These are phyloP conservation scores for Papiliotrema fonsecae DNA, from an alignment of 1,284 basidiomycete species.

Conservation along the genomic window DNA sequence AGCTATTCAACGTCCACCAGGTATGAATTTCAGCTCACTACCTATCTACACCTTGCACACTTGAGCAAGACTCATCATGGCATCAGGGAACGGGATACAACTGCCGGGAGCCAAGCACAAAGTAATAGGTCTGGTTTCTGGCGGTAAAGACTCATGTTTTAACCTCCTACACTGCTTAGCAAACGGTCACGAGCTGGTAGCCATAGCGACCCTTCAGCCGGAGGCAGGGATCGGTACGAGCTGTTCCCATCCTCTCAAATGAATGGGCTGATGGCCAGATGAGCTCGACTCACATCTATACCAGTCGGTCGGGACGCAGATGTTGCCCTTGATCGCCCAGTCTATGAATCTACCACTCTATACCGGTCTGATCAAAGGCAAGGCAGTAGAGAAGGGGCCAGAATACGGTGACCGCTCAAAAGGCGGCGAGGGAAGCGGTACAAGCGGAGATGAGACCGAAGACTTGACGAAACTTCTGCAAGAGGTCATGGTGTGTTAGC, in stretches of 20 bases:
- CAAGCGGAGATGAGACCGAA: constrained; percentile 88
- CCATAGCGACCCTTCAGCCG: constrained; percentile 83
- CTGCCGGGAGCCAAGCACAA: constrained; percentile 52
- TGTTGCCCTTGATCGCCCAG: constrained; percentile 77
- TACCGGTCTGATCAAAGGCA: constrained; percentile 72
- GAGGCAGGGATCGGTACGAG: constrained; percentile 71
- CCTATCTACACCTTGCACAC: too few species aligned
- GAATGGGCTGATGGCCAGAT: constrained; percentile 55
- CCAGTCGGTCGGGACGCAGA: constrained; percentile 95
- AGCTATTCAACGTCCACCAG: too few species aligned
- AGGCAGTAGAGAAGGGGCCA: constrained; percentile 70
- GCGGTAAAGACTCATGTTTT: constrained; percentile 97
- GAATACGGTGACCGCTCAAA: constrained; percentile 68
- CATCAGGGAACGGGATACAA: too few species aligned
- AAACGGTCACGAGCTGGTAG: constrained; percentile 83
- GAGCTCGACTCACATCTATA: constrained; percentile 99
- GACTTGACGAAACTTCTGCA: constrained; percentile 77
- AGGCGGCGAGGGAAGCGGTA: constrained; percentile 51
- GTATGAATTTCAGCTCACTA: too few species aligned
- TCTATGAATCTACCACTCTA: constrained; percentile 85
- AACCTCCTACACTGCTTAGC: constrained; percentile 83
- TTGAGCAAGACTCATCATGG: too few species aligned
- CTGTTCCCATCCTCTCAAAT: background rate
- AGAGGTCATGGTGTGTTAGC: constrained; percentile 64
- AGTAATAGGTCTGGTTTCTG: constrained; percentile 90